Evolutionary conservation across 2,329 filamentous ascomycete genomes (phyloP).

Genomic region (Fonsecaea pugnacius): DNA sequence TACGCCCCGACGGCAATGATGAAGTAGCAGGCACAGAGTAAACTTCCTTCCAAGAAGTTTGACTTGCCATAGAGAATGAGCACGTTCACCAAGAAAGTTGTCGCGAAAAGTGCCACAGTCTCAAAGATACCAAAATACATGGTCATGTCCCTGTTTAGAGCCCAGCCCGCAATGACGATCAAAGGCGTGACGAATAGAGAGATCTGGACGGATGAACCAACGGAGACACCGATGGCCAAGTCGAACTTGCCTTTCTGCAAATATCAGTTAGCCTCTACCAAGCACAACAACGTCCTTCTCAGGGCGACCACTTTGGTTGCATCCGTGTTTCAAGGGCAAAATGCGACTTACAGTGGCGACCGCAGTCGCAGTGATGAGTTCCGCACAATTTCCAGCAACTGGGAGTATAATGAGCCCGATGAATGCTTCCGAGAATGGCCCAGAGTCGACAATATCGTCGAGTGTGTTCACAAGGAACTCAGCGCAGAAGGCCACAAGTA

Average conservation of each 20-base stretch:
- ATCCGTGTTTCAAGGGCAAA: neutral
- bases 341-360: neutral
- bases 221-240: conserved; percentile 74
- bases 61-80: conserved; percentile 64
- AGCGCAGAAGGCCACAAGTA: conserved; percentile 73
- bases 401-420: conserved; percentile 78
- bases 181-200: conserved; percentile 79
- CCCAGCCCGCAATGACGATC: conserved; percentile 79
- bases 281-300: neutral
- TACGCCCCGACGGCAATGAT: conserved; percentile 56
- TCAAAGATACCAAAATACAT: conserved; percentile 80
- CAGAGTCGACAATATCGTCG: conserved; percentile 69
- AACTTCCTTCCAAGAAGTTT: conserved; percentile 64
- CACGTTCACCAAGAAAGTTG: conserved; percentile 72
- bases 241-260: conserved; percentile 71
- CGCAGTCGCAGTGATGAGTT: conserved; percentile 75
- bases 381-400: conserved; percentile 78
- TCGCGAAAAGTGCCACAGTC: conserved; percentile 76
- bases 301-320: neutral
- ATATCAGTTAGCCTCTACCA: neutral
- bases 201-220: conserved; percentile 81
- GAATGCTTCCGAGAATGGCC: conserved; percentile 75
- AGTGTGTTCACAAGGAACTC: conserved; percentile 78
- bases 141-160: conserved; percentile 72
- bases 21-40: conserved; percentile 63